Conservation (phyloP, 352 stramenopile genomes). For the Thraustochytrium sp. region DNA sequence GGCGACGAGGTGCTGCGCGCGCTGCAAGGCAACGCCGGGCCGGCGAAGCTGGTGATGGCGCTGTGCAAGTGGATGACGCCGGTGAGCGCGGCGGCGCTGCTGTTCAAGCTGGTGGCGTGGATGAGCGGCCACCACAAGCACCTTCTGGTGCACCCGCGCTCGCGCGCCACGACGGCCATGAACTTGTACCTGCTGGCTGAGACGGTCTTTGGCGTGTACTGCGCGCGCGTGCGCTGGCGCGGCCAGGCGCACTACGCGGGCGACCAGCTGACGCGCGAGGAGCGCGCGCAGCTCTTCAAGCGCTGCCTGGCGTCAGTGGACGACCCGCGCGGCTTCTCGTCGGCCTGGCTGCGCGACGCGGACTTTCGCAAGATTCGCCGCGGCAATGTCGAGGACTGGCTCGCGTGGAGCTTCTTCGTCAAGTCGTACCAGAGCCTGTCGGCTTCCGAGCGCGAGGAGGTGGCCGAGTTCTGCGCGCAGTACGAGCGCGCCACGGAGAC, state of each 20-base stretch:
- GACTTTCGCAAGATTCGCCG: background rate
- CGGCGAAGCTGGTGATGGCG: background rate
- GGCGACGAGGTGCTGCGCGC: slow-evolving; percentile 35
- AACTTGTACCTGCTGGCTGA: slow-evolving; percentile 34
- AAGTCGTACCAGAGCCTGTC: background rate
- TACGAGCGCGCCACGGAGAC: background rate
- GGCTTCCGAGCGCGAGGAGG: background rate
- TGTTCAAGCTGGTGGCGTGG: slow-evolving; percentile 29
- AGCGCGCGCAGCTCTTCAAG: background rate
- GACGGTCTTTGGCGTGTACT: slow-evolving; percentile 19
- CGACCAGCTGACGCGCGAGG: background rate
- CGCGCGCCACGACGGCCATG: background rate
- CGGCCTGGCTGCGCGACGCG: slow-evolving; percentile 6
- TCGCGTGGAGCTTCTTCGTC: slow-evolving; percentile 24
- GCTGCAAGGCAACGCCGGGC: background rate
- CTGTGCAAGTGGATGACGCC: slow-evolving; percentile 13
- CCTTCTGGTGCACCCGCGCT: background rate
- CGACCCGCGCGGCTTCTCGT: background rate
- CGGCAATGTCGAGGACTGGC: slow-evolving; percentile 42
- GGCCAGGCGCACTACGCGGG: background rate
- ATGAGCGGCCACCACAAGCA: slow-evolving; percentile 24
- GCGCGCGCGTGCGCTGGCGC: background rate
- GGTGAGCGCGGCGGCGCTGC: slow-evolving; percentile 19
- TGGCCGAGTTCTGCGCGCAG: background rate
- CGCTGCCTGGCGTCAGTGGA: slow-evolving; percentile 5